A percentile compares a stretch with the other conserved stretches of the same genome.
Evolutionary conservation across 2,329 filamentous ascomycete genomes (phyloP).

Genomic region (Aspergillus flavus): DNA sequence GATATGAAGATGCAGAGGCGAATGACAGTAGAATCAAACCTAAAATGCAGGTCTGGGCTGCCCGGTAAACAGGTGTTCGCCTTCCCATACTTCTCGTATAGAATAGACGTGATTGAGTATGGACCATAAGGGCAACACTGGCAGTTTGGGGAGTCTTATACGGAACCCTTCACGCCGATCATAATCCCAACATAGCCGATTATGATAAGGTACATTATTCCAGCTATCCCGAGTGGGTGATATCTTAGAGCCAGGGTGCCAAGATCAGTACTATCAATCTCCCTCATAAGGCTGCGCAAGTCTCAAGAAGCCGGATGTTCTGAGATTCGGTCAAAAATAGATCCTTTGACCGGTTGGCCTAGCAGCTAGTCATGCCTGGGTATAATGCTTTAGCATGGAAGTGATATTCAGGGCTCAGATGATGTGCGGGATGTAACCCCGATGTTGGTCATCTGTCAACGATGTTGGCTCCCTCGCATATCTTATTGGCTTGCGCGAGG

Average conservation of each 20-base stretch:
- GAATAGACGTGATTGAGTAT: background rate
- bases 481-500: background rate
- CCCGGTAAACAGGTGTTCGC: background rate
- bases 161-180: background rate
- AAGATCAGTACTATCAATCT: no score
- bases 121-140: background rate
- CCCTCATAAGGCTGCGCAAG: no score
- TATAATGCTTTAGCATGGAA: no score
- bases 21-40: background rate
- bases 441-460: background rate
- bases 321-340: no score
- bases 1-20: background rate
- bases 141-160: background rate
- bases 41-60: background rate
- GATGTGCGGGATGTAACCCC: background rate
- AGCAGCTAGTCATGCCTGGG: no score
- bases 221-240: background rate
- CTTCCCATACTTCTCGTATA: background rate
- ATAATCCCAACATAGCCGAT: background rate
- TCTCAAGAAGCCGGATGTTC: no score
- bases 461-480: background rate
- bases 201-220: background rate
- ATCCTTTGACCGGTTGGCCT: no score
- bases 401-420: background rate
- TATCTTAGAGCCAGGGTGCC: no score